Evolutionary conservation across 148 eudicot species (phyloP), one percentile per base, ranked within the genome.

Genomic region (Chenopodium formosanum): DNA sequence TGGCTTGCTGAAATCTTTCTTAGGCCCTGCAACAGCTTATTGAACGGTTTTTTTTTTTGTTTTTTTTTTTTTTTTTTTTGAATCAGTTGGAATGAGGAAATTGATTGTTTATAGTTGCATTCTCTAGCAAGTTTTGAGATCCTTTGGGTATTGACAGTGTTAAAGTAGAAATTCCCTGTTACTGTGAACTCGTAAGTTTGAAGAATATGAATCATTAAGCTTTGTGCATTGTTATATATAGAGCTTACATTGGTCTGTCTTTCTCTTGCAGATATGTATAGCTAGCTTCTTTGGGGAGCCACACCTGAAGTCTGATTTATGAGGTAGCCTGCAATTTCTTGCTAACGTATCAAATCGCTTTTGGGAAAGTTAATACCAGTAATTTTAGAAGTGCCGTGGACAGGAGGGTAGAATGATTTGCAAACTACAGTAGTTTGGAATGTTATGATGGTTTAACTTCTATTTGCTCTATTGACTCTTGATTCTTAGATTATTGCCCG

Each of bases 231-330:
- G 27, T 20, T 73, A 32, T 52, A 73, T 73, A 48, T 73, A 23
- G 10, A 47, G 76, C 67, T 56, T 17, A 80, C 32, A 19, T 23
- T 8, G 0, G 40, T 72, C 19, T 58, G 58, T 40, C 23, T 40
- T 84, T 62, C 72, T 32, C n/a, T 71, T 79, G 82, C 83, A 84
- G 86, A 80, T 75, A 70, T 84, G 83, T 84, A 84, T 76, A 84
- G 86, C 79, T 83, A 83, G 82, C 78, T 58, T 67, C 53, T 4
- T 68, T 6, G 14, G 4, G 58, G 31, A 63, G 60, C 44, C 62
- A 46, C 22, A 52, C 74, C 27, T 65, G 78, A 83, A 56, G 40
- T 63, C 73, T 64, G 78, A 22, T 78, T 34, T 27, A 64, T n/a
- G 40, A 77, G 74, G 79, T 75, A 70, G 76, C 25, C 66, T 83